A percentile compares a stretch with the other conserved stretches of the same genome.
phyloP scores from a whole-genome alignment of 208 protist species.

The Acanthamoeba polyphaga region DNA sequence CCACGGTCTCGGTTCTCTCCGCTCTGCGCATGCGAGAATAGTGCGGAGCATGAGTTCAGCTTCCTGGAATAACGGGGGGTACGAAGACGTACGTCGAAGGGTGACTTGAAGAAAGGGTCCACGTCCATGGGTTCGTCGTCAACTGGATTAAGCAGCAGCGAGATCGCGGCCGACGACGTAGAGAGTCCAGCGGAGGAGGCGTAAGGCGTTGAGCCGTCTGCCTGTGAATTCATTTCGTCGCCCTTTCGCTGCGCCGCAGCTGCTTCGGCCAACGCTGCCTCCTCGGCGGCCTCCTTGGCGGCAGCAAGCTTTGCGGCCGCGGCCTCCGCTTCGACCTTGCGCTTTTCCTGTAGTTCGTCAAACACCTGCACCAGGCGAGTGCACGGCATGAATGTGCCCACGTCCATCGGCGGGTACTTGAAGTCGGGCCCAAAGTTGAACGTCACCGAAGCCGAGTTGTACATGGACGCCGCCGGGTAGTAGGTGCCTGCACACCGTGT shows the following conservation, averaged over 20 bases:
- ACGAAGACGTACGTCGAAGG: neutral
- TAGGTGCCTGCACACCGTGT: constrained; percentile 71
- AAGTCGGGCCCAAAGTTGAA: constrained; percentile 86
- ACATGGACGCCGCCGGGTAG: constrained; percentile 81
- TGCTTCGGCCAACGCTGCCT: neutral
- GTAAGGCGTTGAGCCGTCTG: neutral
- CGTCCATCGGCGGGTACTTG: constrained; percentile 74
- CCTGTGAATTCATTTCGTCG: neutral
- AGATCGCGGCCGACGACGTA: constrained; percentile 2
- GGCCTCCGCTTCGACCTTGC: constrained; percentile 3
- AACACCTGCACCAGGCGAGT: neutral
- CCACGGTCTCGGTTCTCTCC: too few species aligned
- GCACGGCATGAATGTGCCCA: constrained; percentile 18
- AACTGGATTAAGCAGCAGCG: constrained; percentile 27
- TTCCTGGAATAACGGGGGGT: too few species aligned
- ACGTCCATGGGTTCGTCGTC: constrained; percentile 64
- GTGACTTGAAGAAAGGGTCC: neutral
- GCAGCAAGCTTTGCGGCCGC: neutral
- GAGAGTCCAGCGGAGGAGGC: neutral
- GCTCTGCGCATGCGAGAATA: too few species aligned
- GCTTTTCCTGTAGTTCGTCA: neutral
- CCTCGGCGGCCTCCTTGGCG: neutral
- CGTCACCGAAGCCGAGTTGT: constrained; percentile 77
- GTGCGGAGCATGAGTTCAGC: too few species aligned
- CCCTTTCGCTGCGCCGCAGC: neutral